A percentile compares a stretch with the other conserved stretches of the same genome.
phyloP scores from a whole-genome alignment of 208 protist genomes.

The Wallacemonas sp. region DNA sequence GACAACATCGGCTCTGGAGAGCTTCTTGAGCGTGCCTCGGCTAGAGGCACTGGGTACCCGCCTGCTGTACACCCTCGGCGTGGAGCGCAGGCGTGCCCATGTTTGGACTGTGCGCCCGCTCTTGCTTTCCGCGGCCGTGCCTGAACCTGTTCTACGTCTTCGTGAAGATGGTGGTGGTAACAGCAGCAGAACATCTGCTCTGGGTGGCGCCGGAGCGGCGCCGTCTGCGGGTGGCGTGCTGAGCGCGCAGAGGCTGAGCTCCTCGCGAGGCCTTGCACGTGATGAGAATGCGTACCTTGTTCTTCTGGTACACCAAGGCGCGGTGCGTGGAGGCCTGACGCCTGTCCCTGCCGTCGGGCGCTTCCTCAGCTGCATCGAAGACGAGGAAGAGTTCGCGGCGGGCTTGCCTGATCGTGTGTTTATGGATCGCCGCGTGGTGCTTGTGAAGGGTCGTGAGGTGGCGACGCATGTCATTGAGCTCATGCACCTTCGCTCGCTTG shows the following conservation, averaged over 20 bases:
- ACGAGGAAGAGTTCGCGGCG: slow-evolving; percentile 65
- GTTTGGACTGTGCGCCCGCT: slow-evolving; percentile 58
- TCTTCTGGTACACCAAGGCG: slow-evolving; percentile 60
- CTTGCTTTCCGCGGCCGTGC: slow-evolving; percentile 64
- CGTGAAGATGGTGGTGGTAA: background rate
- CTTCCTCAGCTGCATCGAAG: slow-evolving; percentile 65
- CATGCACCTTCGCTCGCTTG: slow-evolving; percentile 74
- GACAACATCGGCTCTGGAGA: slow-evolving; percentile 67
- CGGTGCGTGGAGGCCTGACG: slow-evolving; percentile 26
- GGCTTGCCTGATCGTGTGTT: slow-evolving; percentile 38
- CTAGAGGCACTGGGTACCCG: slow-evolving; percentile 57
- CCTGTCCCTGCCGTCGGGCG: slow-evolving; percentile 46
- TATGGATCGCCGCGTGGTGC: slow-evolving; percentile 39
- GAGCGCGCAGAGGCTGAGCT: no score
- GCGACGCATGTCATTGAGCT: slow-evolving; percentile 72
- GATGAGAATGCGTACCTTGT: slow-evolving; percentile 55
- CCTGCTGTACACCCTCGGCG: slow-evolving; percentile 67
- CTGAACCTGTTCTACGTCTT: slow-evolving; percentile 18
- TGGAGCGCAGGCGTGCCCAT: slow-evolving; percentile 64
- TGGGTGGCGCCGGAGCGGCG: background rate
- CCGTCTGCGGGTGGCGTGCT: slow-evolving; percentile 11
- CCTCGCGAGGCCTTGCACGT: no score
- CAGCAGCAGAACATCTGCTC: background rate
- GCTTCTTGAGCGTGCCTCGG: slow-evolving; percentile 64
- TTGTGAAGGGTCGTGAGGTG: slow-evolving; percentile 60